These are phyloP conservation scores for Fusarium brevicatenulatum DNA, from an alignment of 2,329 filamentous ascomycete species.

Conservation along the genomic window DNA sequence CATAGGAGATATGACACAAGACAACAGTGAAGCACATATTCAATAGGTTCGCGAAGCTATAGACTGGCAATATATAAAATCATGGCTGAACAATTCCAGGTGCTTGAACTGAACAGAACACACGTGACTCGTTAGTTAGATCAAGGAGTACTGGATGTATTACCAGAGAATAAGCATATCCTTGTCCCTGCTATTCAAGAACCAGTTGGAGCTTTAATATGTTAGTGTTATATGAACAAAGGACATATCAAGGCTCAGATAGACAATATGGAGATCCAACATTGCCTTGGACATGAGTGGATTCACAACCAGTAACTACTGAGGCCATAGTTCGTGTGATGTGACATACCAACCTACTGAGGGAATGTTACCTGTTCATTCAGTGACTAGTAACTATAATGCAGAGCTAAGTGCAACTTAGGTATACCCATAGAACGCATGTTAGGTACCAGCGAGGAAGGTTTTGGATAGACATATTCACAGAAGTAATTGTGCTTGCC, in stretches of 20 bases:
- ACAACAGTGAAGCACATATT: background rate
- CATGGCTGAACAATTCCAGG: background rate
- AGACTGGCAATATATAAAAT: accelerated
- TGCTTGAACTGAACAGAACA: too few species aligned
- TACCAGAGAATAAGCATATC: too few species aligned
- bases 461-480: background rate
- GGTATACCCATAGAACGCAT: accelerated
- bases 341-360: accelerated
- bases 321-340: background rate
- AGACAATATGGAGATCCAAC: background rate
- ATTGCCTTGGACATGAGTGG: too few species aligned
- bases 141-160: accelerated
- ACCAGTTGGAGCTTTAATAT: too few species aligned
- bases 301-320: background rate
- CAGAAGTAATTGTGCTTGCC: background rate
- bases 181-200: background rate
- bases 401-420: accelerated
- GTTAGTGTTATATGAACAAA: accelerated
- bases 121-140: too few species aligned
- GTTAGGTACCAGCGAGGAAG: background rate
- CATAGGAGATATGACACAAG: background rate
- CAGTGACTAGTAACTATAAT: background rate
- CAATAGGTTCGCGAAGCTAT: background rate
- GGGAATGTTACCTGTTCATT: accelerated
- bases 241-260: background rate